These are phyloP conservation scores for Entomortierella chlamydospora DNA, from an alignment of 192 early-diverging fungal species.

Conservation along the genomic window DNA sequence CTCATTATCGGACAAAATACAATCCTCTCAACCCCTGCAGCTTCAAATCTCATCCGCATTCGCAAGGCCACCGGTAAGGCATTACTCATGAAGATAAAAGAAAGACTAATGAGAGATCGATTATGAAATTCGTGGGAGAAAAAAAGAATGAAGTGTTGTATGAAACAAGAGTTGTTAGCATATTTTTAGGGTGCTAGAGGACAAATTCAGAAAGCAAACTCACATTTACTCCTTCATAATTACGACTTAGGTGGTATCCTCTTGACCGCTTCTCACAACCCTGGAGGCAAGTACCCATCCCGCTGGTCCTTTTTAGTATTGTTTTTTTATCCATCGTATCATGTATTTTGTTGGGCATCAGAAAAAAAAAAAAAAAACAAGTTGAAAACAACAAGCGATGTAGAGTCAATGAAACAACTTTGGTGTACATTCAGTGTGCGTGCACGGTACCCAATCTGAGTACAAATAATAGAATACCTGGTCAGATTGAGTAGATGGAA, in stretches of 20 bases:
- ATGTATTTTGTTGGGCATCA: not conserved
- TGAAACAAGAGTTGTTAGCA: too few species aligned
- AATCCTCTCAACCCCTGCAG: slow-evolving; percentile 95
- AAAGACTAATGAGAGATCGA: not conserved
- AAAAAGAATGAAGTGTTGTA: too few species aligned
- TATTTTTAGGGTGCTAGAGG: too few species aligned
- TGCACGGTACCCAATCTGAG: too few species aligned
- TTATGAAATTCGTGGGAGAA: not conserved
- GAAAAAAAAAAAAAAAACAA: not conserved
- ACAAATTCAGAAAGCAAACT: not conserved
- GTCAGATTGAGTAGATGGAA: too few species aligned
- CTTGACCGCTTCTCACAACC: slow-evolving; percentile 98
- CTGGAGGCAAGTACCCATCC: slow-evolving; percentile 72
- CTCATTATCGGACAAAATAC: slow-evolving; percentile 93
- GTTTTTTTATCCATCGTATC: not conserved
- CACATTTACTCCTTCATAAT: not conserved
- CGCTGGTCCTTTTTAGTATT: slow-evolving; percentile 6
- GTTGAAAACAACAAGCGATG: too few species aligned
- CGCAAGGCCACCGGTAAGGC: slow-evolving; percentile 81
- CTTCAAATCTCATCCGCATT: slow-evolving; percentile 92
- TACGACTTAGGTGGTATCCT: slow-evolving; percentile 82
- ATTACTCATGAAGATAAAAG: not conserved
- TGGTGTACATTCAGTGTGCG: too few species aligned
- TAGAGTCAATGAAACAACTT: too few species aligned
- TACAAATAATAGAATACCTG: too few species aligned